These are phyloP conservation scores for Magnusiomyces magnusii DNA, from an alignment of 1,139 yeast species.

Conservation along the genomic window DNA sequence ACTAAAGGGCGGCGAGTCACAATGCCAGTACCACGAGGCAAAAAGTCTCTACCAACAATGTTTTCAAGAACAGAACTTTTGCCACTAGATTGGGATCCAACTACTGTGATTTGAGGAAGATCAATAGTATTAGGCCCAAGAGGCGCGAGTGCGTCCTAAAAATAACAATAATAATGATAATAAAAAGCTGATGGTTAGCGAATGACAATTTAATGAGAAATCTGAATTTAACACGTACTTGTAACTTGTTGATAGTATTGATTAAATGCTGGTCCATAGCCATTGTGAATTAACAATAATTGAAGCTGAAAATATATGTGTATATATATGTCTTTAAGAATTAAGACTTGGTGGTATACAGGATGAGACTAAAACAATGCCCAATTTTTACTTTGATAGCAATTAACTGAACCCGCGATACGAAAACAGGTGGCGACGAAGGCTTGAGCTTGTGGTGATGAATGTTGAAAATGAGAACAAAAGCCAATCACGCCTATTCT, in stretches of 20 bases:
- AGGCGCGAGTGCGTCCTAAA: slow-evolving; percentile 81
- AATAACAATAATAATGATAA: background rate
- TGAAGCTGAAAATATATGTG: background rate
- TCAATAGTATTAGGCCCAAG: slow-evolving; percentile 64
- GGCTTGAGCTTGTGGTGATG: too few species aligned
- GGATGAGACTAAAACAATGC: too few species aligned
- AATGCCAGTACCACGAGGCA: slow-evolving; percentile 94
- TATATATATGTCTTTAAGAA: too few species aligned
- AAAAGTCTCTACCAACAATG: slow-evolving; percentile 92
- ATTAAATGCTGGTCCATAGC: slow-evolving; percentile 85
- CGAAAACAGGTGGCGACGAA: too few species aligned
- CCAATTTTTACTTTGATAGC: too few species aligned
- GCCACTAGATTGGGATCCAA: slow-evolving; percentile 93
- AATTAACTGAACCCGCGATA: too few species aligned
- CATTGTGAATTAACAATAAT: background rate
- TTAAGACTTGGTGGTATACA: too few species aligned
- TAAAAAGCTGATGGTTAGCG: background rate
- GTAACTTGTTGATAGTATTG: slow-evolving; percentile 80
- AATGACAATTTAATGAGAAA: background rate
- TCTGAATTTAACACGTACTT: slow-evolving; percentile 17
- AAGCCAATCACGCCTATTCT: too few species aligned
- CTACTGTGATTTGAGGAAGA: slow-evolving; percentile 93
- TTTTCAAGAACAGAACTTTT: slow-evolving; percentile 91
- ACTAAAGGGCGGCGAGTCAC: slow-evolving; percentile 92
- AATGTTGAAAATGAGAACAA: too few species aligned